These are phyloP conservation scores for Cryptococcus neoformans DNA, from an alignment of 1,284 basidiomycete species.

Conservation along the genomic window DNA sequence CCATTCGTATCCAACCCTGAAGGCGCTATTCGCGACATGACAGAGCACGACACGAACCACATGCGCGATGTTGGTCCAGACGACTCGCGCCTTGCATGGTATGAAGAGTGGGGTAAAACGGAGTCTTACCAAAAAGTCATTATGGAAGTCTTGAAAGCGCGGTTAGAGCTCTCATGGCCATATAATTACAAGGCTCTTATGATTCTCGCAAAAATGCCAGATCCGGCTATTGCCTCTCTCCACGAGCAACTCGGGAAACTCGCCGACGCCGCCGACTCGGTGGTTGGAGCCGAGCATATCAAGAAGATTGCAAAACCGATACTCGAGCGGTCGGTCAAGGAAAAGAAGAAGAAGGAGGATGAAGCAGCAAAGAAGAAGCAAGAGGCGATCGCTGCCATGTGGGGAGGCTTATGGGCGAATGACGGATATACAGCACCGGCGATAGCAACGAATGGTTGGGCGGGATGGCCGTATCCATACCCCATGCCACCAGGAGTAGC, in stretches of 20 bases:
- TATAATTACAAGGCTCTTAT: slow-evolving; percentile 43
- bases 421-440: slow-evolving; percentile 10
- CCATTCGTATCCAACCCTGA: slow-evolving; percentile 19
- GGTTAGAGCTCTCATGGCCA: slow-evolving; percentile 41
- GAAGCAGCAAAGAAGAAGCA: slow-evolving; percentile 36
- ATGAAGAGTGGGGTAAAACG: slow-evolving; percentile 26
- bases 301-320: slow-evolving; percentile 33
- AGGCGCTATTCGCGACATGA: slow-evolving; percentile 27
- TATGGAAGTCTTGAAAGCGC: slow-evolving; percentile 31
- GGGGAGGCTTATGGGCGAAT: slow-evolving; percentile 39
- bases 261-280: slow-evolving; percentile 12
- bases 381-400: slow-evolving; percentile 33
- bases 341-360: slow-evolving; percentile 16
- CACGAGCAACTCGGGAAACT: slow-evolving; percentile 28
- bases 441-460: slow-evolving; percentile 16
- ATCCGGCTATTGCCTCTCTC: slow-evolving; percentile 16
- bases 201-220: slow-evolving; percentile 24
- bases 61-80: slow-evolving; percentile 18
- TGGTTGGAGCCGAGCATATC: slow-evolving; percentile 26
- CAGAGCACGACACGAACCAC: slow-evolving; percentile 27
- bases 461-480: slow-evolving; percentile 32
- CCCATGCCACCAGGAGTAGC: slow-evolving; percentile 20
- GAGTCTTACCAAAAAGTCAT: slow-evolving; percentile 28
- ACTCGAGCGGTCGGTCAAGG: slow-evolving; percentile 22
- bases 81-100: slow-evolving; percentile 14